phyloP scores from a whole-genome alignment of 129 eudicot genomes.

The Pittosporum tobira region DNA sequence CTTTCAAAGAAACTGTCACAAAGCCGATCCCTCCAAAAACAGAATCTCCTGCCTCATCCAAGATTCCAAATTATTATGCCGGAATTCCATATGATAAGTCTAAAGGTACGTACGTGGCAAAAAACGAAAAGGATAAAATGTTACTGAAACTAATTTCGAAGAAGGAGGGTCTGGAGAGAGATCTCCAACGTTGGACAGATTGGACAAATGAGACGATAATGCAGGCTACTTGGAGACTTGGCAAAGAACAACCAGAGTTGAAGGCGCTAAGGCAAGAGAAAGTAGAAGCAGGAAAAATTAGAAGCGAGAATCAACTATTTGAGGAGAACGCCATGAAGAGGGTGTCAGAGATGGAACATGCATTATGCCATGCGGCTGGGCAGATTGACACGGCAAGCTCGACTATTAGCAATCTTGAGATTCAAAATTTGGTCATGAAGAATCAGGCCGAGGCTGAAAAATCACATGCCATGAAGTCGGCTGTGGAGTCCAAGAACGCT shows the following conservation, averaged over 20 bases:
- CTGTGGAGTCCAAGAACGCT: slow-evolving; percentile 27
- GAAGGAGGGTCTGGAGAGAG: slow-evolving; percentile 28
- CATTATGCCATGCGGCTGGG: slow-evolving; percentile 24
- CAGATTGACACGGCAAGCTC: slow-evolving; percentile 33
- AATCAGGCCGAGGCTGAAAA: slow-evolving; percentile 29
- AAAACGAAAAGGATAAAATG: slow-evolving; percentile 31
- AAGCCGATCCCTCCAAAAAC: slow-evolving; percentile 10
- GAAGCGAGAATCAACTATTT: slow-evolving; percentile 28
- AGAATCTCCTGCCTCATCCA: slow-evolving; percentile 11
- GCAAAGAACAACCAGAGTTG: slow-evolving; percentile 43
- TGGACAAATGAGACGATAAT: slow-evolving; percentile 57
- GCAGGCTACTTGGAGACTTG: slow-evolving; percentile 53
- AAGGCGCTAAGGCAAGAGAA: slow-evolving; percentile 46
- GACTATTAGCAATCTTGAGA: slow-evolving; percentile 30
- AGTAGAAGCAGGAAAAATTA: slow-evolving; percentile 36
- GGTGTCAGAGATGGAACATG: slow-evolving; percentile 45
- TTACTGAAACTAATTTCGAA: slow-evolving; percentile 25
- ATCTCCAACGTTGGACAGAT: slow-evolving; percentile 37
- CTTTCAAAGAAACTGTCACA: slow-evolving; percentile 11
- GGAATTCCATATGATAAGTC: slow-evolving; percentile 44
- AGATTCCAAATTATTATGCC: slow-evolving; percentile 26
- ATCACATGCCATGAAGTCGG: slow-evolving; percentile 15
- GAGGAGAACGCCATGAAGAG: slow-evolving; percentile 41
- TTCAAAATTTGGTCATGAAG: slow-evolving; percentile 29
- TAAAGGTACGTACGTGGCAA: slow-evolving; percentile 30